These are phyloP conservation scores for Rhododendron mucronatum DNA, from an alignment of 148 eudicot genomes.

Conservation along the genomic window DNA sequence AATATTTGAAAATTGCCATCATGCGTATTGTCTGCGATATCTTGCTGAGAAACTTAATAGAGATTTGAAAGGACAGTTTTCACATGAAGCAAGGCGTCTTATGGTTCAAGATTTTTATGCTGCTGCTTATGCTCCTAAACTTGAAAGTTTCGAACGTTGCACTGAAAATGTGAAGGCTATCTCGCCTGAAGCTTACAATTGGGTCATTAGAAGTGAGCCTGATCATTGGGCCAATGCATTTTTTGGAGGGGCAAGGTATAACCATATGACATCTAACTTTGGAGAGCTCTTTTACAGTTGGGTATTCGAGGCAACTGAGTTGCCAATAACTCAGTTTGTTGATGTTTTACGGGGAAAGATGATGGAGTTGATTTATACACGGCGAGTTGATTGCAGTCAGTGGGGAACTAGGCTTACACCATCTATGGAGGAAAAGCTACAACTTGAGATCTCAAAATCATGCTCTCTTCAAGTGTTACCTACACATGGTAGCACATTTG, in stretches of 20 bases:
- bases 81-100: conserved; percentile 52
- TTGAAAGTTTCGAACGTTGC: conserved; percentile 34
- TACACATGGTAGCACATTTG: conserved; percentile 33
- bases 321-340: conserved; percentile 47
- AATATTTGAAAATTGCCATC: conserved; percentile 33
- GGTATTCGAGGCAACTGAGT: conserved; percentile 43
- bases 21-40: conserved; percentile 46
- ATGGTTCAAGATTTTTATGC: conserved; percentile 49
- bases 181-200: conserved; percentile 49
- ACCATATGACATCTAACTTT: conserved; percentile 37
- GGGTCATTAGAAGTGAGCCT: conserved; percentile 44
- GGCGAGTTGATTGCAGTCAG: conserved; percentile 33
- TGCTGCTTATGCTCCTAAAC: conserved; percentile 45
- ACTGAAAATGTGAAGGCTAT: conserved; percentile 39
- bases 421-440: conserved; percentile 39
- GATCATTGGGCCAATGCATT: conserved; percentile 49
- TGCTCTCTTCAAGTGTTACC: conserved; percentile 29
- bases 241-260: conserved; percentile 44
- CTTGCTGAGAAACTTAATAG: conserved; percentile 46
- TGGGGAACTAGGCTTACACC: conserved; percentile 45
- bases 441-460: conserved; percentile 33
- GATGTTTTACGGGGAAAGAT: conserved; percentile 40
- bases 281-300: conserved; percentile 42
- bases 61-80: conserved; percentile 44
- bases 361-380: conserved; percentile 38